A percentile compares a stretch with the other conserved stretches of the same genome.
These are phyloP conservation scores for Coprinopsis strossmayeri DNA, from an alignment of 768 basidiomycete species.

Conservation along the genomic window DNA sequence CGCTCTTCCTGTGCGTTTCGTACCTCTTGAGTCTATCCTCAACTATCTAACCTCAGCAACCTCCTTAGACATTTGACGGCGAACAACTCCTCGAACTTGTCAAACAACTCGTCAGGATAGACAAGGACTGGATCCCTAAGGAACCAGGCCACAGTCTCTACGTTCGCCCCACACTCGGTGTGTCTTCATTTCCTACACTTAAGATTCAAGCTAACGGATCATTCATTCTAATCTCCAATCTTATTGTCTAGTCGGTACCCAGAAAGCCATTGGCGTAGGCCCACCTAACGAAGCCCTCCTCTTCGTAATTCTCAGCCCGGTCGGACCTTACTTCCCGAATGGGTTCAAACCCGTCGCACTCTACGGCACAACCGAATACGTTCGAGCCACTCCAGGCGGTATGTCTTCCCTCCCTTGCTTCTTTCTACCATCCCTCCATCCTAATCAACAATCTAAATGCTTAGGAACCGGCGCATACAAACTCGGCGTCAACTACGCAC, in stretches of 20 bases:
- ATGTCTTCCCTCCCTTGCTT: constrained; percentile 13
- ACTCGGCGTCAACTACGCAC: constrained; percentile 61
- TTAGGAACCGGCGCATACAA: constrained; percentile 78
- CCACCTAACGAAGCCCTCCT: constrained; percentile 78
- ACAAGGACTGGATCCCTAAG: constrained; percentile 88
- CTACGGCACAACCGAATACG: constrained; percentile 76
- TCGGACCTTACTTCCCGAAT: constrained; percentile 79
- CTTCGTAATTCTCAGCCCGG: constrained; percentile 79
- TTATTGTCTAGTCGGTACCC: constrained; percentile 47
- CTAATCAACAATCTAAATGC: not conserved
- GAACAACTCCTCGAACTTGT: constrained; percentile 71
- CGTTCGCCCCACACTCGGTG: constrained; percentile 75
- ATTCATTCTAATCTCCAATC: not conserved
- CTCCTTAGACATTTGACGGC: constrained; percentile 64
- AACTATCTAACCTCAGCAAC: constrained; percentile 2
- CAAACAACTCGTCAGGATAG: constrained; percentile 77
- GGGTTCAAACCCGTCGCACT: constrained; percentile 92
- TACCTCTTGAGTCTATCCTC: not conserved
- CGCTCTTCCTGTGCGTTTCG: constrained; percentile 58
- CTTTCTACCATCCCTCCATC: not conserved
- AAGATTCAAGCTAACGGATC: not conserved
- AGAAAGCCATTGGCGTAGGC: constrained; percentile 60
- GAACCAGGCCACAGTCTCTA: constrained; percentile 88
- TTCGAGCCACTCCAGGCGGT: constrained; percentile 86
- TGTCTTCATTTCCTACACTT: constrained; percentile 8